Evolutionary conservation across 179 eudicot genomes (phyloP), one percentile per base, ranked within the genome.

Genomic region (Spergularia azorica): DNA sequence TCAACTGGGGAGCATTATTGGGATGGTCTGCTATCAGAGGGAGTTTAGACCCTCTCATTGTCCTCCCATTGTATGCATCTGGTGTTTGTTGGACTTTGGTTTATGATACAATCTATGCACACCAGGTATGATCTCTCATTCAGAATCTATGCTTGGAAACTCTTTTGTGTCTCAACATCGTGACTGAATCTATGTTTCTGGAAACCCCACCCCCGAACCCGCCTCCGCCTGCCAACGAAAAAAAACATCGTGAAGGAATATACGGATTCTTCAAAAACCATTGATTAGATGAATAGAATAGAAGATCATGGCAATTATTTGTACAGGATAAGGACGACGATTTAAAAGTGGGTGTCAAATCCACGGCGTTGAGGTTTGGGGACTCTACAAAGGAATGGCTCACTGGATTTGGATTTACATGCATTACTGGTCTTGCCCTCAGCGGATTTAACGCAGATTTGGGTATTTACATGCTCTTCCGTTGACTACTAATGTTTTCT

Each of bases 11-110:
- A 79, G 99, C 99, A 62, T 87, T 95, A 79, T 76, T 95, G 66
- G 99, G 99, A 75, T 95, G 99, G 99, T 88, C 97, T 82, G 99
- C 99, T 38, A 76, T 95, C 70, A 85, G 86, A 84, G 97, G 95
- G 84, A 90, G 89, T 75, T 81, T 95, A 79, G 97, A 95, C 81
- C 95, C 95, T 74, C 80, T 75, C 16, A 74, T 95, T 60, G 91
- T 95, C 54, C 57, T 93, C 61, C 99, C 99, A n/a, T 84, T 95
- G 77, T 95, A 95, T 78, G 41, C 86, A 55, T 93, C 97, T 79
- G 99, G 99, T 76, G 90, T 95, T 64, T 93, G 80, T 82, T 95
- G 99, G 99, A 95, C 99, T 17, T 89, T 93, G 81, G 92, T 93
- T 50, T 95, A 93, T 76, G 99, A 95, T 79, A 95, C 99, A 26